Base-by-base conservation (phyloP, 1,284 basidiomycete species). In the Pseudozyma pruni region DNA sequence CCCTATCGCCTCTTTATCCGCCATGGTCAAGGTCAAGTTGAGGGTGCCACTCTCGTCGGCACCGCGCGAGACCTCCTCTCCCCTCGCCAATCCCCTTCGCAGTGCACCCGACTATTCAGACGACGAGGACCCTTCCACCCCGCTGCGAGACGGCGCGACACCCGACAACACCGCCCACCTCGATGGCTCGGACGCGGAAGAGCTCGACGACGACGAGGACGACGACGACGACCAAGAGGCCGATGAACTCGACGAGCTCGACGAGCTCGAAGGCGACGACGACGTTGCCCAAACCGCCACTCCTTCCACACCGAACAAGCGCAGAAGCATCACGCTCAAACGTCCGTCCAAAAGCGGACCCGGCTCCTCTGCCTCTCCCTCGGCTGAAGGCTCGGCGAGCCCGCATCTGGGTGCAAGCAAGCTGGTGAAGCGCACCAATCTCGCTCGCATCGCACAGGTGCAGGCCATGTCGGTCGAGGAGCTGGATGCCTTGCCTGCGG, bases 401-500 rank as follows among this genome's bases (percentile, higher is more conserved):
- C 66, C 66, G 19, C 45, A 39, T 34, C 40, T 50, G 5, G 50
- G 49, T 8, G 47, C 34, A 11, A 42, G 29, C 38, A 66, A 50
- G 31, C n/a, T 47, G 16, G 33, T 45, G 14, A 58, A 45, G 31
- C 62, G 62, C 23, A 41, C 35, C 32, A 54, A 35, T n/a, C 20
- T 49, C 22, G 55, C 56, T 13, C 40, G 66, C 0, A 61, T 63
- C 8, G 66, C 56, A 4, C 53, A 62, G 20, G 63, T 52, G 6
- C 53, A 62, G 19, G 43, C 64, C 11, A 53, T 81, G 46, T 62
- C 76, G 13, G 66, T 72, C 16, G 79, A 76, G 47, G 79, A 81
- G 48, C 51, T 81, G 32, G 79, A 81, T 27, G 79, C 78, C 14
- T 47, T 81, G 43, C 79, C 79, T 7, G 75, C 78, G 13, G 79